Evolutionary conservation across 257 asterid genomes (phyloP).

Genomic region (Solanum habrochaites): DNA sequence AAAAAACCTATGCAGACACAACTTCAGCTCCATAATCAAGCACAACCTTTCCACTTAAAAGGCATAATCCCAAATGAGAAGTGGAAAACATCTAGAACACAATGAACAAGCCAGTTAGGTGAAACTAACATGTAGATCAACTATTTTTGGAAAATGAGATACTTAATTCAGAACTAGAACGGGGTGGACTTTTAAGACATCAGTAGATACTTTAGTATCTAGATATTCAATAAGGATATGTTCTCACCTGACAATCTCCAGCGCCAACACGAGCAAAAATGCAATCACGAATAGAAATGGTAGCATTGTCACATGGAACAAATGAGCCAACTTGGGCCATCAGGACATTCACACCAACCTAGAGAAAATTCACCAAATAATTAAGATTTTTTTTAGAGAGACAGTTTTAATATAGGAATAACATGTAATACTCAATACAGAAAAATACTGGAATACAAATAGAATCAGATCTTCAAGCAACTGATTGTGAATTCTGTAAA

Average conservation of each 20-base stretch:
- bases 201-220: not conserved
- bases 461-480: not conserved
- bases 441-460: not conserved
- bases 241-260: conserved; percentile 93
- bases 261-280: conserved; percentile 99
- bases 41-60: not conserved
- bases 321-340: conserved; percentile 97
- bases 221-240: not conserved
- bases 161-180: not conserved
- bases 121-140: not conserved
- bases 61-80: not conserved
- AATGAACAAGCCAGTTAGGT: not conserved
- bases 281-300: conserved; percentile 87
- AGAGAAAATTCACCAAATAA: not conserved
- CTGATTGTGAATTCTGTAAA: not conserved
- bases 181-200: not conserved
- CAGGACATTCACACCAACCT: conserved; percentile 89
- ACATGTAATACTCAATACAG: not conserved
- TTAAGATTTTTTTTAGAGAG: not conserved
- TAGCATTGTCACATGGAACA: conserved; percentile 83
- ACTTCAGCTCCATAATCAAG: not conserved
- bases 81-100: not conserved
- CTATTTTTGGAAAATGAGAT: not conserved
- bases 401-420: not conserved
- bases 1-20: not conserved